Percentiles rank a stretch among this genome's conserved stretches.
phyloP scores from a whole-genome alignment of 805 yeast species.

The Metschnikowia arizonensis region DNA sequence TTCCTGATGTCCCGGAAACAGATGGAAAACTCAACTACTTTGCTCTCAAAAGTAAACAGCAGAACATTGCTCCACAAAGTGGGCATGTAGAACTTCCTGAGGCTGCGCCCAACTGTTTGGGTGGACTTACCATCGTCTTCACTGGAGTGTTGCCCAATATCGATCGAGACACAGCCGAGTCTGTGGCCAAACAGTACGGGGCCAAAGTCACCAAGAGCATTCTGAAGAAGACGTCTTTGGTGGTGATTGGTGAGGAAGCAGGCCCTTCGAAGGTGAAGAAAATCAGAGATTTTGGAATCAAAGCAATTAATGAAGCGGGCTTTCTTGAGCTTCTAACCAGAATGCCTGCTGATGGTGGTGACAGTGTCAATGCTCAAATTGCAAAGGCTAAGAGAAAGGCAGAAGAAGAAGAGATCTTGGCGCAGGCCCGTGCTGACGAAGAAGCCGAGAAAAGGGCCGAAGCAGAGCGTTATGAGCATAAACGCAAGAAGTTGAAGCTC shows the following conservation, averaged over 20 bases:
- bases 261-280: conserved; percentile 91
- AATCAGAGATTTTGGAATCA: conserved; percentile 67
- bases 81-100: conserved; percentile 57
- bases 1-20: conserved; percentile 50
- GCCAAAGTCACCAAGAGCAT: conserved; percentile 86
- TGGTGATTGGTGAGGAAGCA: conserved; percentile 92
- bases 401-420: conserved; percentile 56
- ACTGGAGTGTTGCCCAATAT: conserved; percentile 84
- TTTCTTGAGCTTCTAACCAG: conserved; percentile 65
- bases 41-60: conserved; percentile 36
- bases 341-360: conserved; percentile 93
- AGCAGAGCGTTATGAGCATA: conserved; percentile 32
- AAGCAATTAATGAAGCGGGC: conserved; percentile 85
- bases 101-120: conserved; percentile 80
- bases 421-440: conserved; percentile 39
- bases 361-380: conserved; percentile 69
- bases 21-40: conserved; percentile 57
- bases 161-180: conserved; percentile 71
- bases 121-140: conserved; percentile 87
- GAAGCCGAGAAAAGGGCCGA: conserved; percentile 41
- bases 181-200: conserved; percentile 78
- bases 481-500: background rate
- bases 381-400: conserved; percentile 66
- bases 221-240: conserved; percentile 79
- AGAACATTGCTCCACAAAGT: conserved; percentile 26